Percentiles rank a stretch among this genome's conserved stretches.
Conservation (phyloP, 345 rosid species). For the Eucalyptus polyanthemos region DNA sequence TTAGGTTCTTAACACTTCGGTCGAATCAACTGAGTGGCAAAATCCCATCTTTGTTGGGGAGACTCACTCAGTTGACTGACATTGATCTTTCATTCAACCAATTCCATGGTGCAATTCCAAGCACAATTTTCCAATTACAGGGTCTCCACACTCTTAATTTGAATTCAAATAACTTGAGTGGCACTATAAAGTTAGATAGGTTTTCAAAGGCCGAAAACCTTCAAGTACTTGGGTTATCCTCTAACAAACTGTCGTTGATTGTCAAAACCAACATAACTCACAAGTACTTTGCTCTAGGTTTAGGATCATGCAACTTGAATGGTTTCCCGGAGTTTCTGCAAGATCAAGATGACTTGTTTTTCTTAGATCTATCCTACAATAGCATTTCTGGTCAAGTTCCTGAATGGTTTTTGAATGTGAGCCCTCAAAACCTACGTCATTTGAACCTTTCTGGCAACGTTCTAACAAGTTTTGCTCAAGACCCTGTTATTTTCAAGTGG, state of each 20-base stretch:
- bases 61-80: background rate
- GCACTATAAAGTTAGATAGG: no score
- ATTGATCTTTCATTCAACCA: no score
- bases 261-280: no score
- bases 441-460: background rate
- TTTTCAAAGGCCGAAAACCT: no score
- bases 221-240: no score
- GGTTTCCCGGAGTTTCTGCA: background rate
- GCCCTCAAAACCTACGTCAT: fast-evolving
- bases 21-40: no score
- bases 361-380: background rate
- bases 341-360: background rate
- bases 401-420: background rate
- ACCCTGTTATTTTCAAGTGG: background rate
- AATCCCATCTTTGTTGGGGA: background rate
- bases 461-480: background rate
- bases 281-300: background rate
- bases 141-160: no score
- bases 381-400: conserved; percentile 1
- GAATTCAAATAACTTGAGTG: no score
- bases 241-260: no score
- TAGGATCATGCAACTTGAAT: background rate
- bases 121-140: no score
- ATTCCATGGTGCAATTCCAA: no score
- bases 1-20: no score